A percentile compares a stretch with the other conserved stretches of the same genome.
Conservation (phyloP, 495 filamentous ascomycete genomes). For the Annulohypoxylon nitens region DNA sequence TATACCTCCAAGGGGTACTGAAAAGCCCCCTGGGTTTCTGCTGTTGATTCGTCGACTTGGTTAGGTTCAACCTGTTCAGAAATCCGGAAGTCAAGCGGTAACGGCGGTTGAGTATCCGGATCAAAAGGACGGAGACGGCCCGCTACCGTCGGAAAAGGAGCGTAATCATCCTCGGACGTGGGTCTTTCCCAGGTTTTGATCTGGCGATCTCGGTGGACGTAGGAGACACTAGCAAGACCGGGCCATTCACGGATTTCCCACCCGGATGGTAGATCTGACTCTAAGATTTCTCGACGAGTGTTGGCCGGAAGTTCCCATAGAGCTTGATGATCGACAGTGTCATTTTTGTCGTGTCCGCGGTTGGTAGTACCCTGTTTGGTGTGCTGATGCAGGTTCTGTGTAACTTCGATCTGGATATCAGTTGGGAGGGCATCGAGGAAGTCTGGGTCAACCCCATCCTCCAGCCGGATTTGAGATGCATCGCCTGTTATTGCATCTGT, state of each 20-base stretch:
- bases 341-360: not conserved
- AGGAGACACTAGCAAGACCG: not conserved
- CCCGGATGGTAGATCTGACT: not conserved
- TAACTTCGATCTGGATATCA: not conserved
- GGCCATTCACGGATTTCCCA: conserved; percentile 5
- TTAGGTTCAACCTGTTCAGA: not conserved
- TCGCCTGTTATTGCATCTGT: not conserved
- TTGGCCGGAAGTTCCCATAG: not conserved
- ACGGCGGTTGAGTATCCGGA: not conserved
- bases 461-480: not conserved
- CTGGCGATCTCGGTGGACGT: not conserved
- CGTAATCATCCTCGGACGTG: not conserved
- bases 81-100: conserved; percentile 5
- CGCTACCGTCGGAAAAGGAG: not conserved
- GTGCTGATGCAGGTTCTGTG: not conserved
- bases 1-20: not conserved
- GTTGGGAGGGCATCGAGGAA: not conserved
- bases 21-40: not conserved
- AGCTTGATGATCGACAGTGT: not conserved
- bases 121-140: not conserved
- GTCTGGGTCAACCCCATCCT: not conserved
- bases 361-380: not conserved
- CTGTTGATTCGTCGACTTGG: not conserved
- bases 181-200: conserved; percentile 3
- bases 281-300: not conserved